These are phyloP conservation scores for Fusarium agapanthi DNA, from an alignment of 2,329 filamentous ascomycete genomes.

Conservation along the genomic window DNA sequence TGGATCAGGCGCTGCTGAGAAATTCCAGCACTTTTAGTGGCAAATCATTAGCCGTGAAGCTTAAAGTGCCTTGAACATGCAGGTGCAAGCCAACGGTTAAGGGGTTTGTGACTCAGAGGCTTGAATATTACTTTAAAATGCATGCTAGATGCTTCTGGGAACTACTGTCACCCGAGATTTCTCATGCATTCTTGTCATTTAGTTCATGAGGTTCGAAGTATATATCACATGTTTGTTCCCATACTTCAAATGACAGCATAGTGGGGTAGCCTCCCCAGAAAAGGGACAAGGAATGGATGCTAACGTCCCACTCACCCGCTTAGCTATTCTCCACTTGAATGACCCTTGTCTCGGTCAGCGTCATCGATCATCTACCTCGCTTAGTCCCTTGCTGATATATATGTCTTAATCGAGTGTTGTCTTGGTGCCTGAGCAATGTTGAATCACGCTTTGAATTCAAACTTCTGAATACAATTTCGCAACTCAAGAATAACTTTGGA, in stretches of 20 bases:
- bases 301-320: slow-evolving; percentile 31
- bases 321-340: slow-evolving; percentile 17
- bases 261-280: slow-evolving; percentile 30
- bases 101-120: slow-evolving; percentile 6
- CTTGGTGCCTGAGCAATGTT: not conserved
- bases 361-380: slow-evolving; percentile 36
- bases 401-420: slow-evolving; percentile 4
- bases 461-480: not conserved
- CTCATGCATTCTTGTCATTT: not conserved
- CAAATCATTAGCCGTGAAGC: slow-evolving; percentile 20
- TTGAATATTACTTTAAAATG: not conserved
- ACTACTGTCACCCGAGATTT: not conserved
- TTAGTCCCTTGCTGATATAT: slow-evolving; percentile 1
- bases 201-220: slow-evolving; percentile 2
- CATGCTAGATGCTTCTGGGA: not conserved
- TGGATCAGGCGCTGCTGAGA: slow-evolving; percentile 30
- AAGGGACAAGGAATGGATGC: slow-evolving; percentile 26
- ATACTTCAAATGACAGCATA: slow-evolving; percentile 27
- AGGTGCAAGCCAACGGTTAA: slow-evolving; percentile 10
- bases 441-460: not conserved
- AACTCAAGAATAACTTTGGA: not conserved
- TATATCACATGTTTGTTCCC: slow-evolving; percentile 18
- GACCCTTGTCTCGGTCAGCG: slow-evolving; percentile 30
- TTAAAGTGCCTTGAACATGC: slow-evolving; percentile 5
- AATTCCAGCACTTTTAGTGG: slow-evolving; percentile 34